phyloP scores from a whole-genome alignment of 352 stramenopile species.

The Phytophthora brassicae region DNA sequence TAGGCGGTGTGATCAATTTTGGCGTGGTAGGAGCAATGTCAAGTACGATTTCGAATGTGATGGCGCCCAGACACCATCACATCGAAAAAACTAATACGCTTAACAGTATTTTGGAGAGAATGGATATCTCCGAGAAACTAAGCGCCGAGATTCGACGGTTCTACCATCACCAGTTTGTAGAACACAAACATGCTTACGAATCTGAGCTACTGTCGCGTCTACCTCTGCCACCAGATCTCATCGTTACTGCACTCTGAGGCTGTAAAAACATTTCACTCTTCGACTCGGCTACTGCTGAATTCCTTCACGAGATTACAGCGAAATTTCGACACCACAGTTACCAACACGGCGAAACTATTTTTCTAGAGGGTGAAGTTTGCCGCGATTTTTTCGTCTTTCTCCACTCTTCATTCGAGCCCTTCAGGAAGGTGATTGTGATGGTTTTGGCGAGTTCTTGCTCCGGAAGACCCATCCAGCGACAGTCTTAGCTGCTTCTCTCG shows the following conservation, averaged over 20 bases:
- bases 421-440: slow-evolving; percentile 67
- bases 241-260: slow-evolving; percentile 65
- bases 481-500: slow-evolving; percentile 46
- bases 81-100: slow-evolving; percentile 75
- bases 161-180: slow-evolving; percentile 76
- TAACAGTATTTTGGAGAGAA: slow-evolving; percentile 69
- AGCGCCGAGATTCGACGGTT: slow-evolving; percentile 75
- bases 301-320: slow-evolving; percentile 73
- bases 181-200: slow-evolving; percentile 69
- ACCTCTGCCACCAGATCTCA: slow-evolving; percentile 78
- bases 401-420: slow-evolving; percentile 57
- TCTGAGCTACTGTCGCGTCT: slow-evolving; percentile 65
- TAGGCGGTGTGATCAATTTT: slow-evolving; percentile 80
- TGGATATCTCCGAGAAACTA: slow-evolving; percentile 56
- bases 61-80: slow-evolving; percentile 64
- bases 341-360: slow-evolving; percentile 74
- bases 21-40: slow-evolving; percentile 81
- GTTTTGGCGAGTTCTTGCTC: slow-evolving; percentile 69
- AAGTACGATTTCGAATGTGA: slow-evolving; percentile 69
- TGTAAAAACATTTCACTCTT: slow-evolving; percentile 62
- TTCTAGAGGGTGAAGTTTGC: slow-evolving; percentile 67
- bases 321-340: slow-evolving; percentile 77
- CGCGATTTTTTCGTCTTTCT: slow-evolving; percentile 70
- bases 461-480: slow-evolving; percentile 47
- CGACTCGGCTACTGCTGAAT: slow-evolving; percentile 55